A percentile compares a stretch with the other conserved stretches of the same genome.
phyloP scores from a whole-genome alignment of 176 grass and related monocot genomes.

The Secale cereale region DNA sequence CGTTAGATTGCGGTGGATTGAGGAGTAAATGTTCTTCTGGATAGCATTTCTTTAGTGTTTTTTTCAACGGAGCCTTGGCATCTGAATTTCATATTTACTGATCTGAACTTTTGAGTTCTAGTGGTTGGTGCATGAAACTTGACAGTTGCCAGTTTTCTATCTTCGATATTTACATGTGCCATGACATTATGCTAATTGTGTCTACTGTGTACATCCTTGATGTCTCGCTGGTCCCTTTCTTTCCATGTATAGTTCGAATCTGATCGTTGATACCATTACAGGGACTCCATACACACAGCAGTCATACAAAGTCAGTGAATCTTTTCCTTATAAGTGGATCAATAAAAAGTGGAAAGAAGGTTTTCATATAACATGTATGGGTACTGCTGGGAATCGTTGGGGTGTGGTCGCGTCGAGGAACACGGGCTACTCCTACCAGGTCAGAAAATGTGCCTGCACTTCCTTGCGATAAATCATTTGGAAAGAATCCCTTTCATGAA shows the following conservation, averaged over 20 bases:
- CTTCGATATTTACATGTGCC: neutral
- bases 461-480: neutral
- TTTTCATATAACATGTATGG: conserved; percentile 82
- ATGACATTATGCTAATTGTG: neutral
- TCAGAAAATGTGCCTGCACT: conserved; percentile 8
- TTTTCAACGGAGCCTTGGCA: neutral
- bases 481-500: neutral
- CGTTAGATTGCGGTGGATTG: neutral
- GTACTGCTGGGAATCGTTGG: conserved; percentile 65
- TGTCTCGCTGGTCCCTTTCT: neutral
- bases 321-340: conserved; percentile 85
- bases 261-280: conserved; percentile 19
- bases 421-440: conserved; percentile 60
- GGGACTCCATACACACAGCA: conserved; percentile 69
- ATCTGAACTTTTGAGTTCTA: neutral
- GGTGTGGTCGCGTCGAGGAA: conserved; percentile 78
- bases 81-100: neutral
- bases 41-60: neutral
- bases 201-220: neutral
- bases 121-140: neutral
- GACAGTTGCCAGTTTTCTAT: neutral
- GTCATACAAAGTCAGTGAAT: conserved; percentile 81
- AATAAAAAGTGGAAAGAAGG: conserved; percentile 95
- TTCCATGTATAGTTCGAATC: neutral
- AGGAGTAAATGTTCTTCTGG: neutral